These are phyloP conservation scores for Lichina pygmaea DNA, from an alignment of 495 filamentous ascomycete genomes.

Conservation along the genomic window DNA sequence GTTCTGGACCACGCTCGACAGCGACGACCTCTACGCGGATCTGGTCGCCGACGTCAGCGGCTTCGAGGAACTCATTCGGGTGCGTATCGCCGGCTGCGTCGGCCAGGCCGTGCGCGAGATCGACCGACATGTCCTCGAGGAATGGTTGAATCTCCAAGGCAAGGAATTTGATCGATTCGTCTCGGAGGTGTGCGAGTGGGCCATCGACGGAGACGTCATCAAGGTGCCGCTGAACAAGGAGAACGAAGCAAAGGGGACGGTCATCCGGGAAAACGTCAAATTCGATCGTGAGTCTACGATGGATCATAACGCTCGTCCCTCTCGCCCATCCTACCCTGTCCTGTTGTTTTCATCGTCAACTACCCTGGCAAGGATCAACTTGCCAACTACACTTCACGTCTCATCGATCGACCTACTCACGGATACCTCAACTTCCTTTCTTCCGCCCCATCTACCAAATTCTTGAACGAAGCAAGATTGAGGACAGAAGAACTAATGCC, in stretches of 20 bases:
- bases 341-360: background rate
- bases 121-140: conserved; percentile 44
- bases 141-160: conserved; percentile 59
- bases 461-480: no score
- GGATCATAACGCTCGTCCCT: background rate
- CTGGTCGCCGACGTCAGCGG: conserved; percentile 78
- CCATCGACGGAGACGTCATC: conserved; percentile 27
- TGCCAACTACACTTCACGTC: no score
- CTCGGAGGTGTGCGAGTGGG: conserved; percentile 66
- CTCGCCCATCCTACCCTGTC: background rate
- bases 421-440: no score
- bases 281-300: conserved; percentile 37
- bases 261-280: conserved; percentile 87
- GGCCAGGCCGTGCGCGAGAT: conserved; percentile 75
- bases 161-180: conserved; percentile 57
- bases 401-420: no score
- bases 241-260: conserved; percentile 91
- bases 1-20: conserved; percentile 86
- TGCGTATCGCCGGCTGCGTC: conserved; percentile 72
- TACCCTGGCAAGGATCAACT: background rate
- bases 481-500: no score
- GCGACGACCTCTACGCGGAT: conserved; percentile 89
- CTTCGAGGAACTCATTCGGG: conserved; percentile 88
- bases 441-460: no score
- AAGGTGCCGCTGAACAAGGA: conserved; percentile 80